Conservation (phyloP, 768 basidiomycete genomes). For the Dioszegia crocea region DNA sequence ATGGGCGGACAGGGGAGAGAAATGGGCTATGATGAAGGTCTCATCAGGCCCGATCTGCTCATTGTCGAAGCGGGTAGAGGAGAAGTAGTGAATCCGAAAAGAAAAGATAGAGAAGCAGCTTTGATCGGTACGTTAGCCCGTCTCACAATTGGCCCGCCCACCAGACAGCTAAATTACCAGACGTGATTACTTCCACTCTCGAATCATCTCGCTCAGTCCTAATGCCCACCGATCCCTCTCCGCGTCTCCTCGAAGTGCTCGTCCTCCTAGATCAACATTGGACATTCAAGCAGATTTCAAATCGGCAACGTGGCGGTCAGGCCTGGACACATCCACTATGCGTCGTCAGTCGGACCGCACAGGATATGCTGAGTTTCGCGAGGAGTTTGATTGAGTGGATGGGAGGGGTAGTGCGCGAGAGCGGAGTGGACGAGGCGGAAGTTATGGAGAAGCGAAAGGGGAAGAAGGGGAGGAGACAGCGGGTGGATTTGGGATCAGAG, state of each 20-base stretch:
- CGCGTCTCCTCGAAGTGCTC: conserved; percentile 90
- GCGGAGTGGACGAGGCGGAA: conserved; percentile 72
- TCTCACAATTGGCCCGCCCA: background rate
- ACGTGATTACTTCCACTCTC: conserved; percentile 82
- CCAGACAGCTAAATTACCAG: conserved; percentile 54
- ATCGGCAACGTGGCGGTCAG: conserved; percentile 8
- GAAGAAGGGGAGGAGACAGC: conserved; percentile 55
- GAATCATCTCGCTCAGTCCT: conserved; percentile 72
- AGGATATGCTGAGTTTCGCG: conserved; percentile 90
- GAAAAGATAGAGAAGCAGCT: conserved; percentile 84
- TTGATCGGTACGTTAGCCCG: conserved; percentile 62
- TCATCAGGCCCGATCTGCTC: conserved; percentile 79
- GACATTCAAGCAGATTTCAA: conserved; percentile 64
- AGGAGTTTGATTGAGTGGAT: conserved; percentile 99
- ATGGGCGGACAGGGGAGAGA: conserved; percentile 52
- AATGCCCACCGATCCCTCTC: conserved; percentile 87
- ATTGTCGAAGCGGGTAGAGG: conserved; percentile 89
- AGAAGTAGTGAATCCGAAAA: conserved; percentile 72
- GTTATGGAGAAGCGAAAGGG: conserved; percentile 53
- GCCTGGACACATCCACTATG: conserved; percentile 66
- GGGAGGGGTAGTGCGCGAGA: conserved; percentile 88
- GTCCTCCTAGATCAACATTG: conserved; percentile 96
- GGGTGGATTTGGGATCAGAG: conserved; percentile 62
- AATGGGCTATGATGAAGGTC: conserved; percentile 40
- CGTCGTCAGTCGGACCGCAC: conserved; percentile 81